phyloP scores from a whole-genome alignment of 1,284 basidiomycete species.

The Boletus sp. region DNA sequence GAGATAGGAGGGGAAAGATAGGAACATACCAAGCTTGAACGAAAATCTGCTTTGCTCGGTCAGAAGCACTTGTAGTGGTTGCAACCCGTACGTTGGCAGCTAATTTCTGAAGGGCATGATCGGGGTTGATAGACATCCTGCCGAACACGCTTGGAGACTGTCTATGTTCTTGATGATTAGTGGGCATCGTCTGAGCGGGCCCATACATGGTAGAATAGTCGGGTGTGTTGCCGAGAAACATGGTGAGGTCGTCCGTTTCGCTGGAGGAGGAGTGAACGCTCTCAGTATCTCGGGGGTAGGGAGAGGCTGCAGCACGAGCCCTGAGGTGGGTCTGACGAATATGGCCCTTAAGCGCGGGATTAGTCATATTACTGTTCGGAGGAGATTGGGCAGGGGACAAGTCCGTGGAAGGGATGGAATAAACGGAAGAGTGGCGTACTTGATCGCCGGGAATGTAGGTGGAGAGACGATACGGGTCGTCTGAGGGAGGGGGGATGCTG shows the following conservation, averaged over 20 bases:
- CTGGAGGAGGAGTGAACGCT: slow-evolving; percentile 80
- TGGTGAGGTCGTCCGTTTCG: slow-evolving; percentile 78
- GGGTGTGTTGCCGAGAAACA: slow-evolving; percentile 58
- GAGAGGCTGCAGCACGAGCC: slow-evolving; percentile 71
- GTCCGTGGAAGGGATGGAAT: slow-evolving; percentile 41
- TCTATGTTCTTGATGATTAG: slow-evolving; percentile 55
- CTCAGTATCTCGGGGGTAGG: slow-evolving; percentile 78
- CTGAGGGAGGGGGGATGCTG: slow-evolving; percentile 46
- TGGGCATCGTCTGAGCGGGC: slow-evolving; percentile 44
- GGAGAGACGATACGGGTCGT: slow-evolving; percentile 66
- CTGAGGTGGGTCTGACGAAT: slow-evolving; percentile 70
- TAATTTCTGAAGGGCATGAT: slow-evolving; percentile 78
- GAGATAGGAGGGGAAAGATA: slow-evolving; percentile 9
- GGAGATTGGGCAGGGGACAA: slow-evolving; percentile 58
- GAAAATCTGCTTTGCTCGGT: slow-evolving; percentile 85
- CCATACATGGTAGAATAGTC: slow-evolving; percentile 64
- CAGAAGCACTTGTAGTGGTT: slow-evolving; percentile 83
- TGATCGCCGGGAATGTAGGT: slow-evolving; percentile 50
- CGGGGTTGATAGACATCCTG: slow-evolving; percentile 66
- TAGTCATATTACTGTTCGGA: slow-evolving; percentile 64
- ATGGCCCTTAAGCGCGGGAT: slow-evolving; percentile 68
- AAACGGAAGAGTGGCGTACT: slow-evolving; percentile 43
- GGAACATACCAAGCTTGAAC: slow-evolving; percentile 76
- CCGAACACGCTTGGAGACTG: slow-evolving; percentile 67
- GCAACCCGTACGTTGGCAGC: slow-evolving; percentile 82